Evolutionary conservation across 2,329 filamentous ascomycete species (phyloP).

Genomic region (Trichoderma asperellum): DNA sequence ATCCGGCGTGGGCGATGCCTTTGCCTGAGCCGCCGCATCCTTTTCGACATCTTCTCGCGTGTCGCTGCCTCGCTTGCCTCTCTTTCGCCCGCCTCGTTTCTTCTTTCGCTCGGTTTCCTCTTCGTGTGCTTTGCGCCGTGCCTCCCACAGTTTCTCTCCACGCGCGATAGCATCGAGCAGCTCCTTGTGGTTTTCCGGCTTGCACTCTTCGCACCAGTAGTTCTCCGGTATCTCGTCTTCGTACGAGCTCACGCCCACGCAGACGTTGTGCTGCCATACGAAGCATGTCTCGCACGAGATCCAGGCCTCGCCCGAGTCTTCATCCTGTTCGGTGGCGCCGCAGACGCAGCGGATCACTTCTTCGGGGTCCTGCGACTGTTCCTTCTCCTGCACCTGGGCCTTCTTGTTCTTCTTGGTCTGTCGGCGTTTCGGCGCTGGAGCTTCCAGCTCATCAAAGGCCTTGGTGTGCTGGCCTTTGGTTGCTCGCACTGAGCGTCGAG

Average conservation of each 20-base stretch:
- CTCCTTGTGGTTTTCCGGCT: constrained; percentile 79
- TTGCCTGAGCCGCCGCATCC: constrained; percentile 38
- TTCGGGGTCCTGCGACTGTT: constrained; percentile 57
- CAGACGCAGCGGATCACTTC: constrained; percentile 93
- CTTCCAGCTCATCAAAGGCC: constrained; percentile 76
- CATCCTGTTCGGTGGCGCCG: constrained; percentile 81
- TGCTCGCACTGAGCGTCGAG: constrained; percentile 89
- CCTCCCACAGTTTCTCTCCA: constrained; percentile 88
- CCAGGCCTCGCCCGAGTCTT: constrained; percentile 87
- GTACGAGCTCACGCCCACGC: constrained; percentile 82
- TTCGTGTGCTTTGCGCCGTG: constrained; percentile 64
- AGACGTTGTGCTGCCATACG: constrained; percentile 97
- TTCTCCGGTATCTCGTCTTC: constrained; percentile 77
- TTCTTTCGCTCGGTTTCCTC: constrained; percentile 63
- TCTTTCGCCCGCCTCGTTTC: constrained; percentile 65
- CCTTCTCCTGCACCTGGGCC: constrained; percentile 65
- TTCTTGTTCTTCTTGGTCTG: constrained; percentile 57
- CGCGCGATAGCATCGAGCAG: constrained; percentile 76
- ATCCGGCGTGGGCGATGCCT: constrained; percentile 48
- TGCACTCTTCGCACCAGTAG: constrained; percentile 93
- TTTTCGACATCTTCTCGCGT: constrained; percentile 63
- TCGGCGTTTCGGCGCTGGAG: constrained; percentile 59
- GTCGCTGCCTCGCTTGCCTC: constrained; percentile 69
- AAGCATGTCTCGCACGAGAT: constrained; percentile 92
- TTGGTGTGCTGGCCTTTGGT: constrained; percentile 97